Evolutionary conservation across 139 green algal genomes (phyloP).

Genomic region (Yamagishiella unicocca): DNA sequence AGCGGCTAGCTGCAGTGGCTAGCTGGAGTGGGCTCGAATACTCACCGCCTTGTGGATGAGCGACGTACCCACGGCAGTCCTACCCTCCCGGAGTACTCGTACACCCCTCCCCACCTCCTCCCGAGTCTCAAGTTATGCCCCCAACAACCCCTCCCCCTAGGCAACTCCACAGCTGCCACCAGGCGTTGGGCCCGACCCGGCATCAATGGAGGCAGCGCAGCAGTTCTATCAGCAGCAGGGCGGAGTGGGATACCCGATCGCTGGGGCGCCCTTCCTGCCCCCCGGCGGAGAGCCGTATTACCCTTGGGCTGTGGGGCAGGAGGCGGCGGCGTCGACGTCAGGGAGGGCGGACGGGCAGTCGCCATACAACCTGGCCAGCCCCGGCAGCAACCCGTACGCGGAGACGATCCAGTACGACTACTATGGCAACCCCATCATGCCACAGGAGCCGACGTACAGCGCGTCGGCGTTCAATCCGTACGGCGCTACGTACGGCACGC

Average conservation of each 20-base stretch:
- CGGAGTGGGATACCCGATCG: not conserved
- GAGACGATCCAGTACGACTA: constrained; percentile 51
- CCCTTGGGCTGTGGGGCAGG: not conserved
- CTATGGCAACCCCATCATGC: constrained; percentile 53
- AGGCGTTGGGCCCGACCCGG: not conserved
- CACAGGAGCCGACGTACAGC: constrained; percentile 15
- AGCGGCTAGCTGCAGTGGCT: too few relatives aligned
- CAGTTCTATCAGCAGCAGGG: constrained; percentile 1
- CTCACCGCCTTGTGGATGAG: too few relatives aligned
- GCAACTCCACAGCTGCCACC: not conserved
- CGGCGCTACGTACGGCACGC: constrained; percentile 15
- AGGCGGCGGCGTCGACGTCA: not conserved
- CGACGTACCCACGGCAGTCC: too few relatives aligned
- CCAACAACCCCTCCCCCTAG: not conserved
- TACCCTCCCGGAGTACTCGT: too few relatives aligned
- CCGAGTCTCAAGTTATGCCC: too few relatives aligned
- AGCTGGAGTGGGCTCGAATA: too few relatives aligned
- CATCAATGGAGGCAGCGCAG: not conserved
- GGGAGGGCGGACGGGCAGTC: too few relatives aligned
- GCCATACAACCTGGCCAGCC: too few relatives aligned
- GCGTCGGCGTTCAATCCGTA: not conserved
- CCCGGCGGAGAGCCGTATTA: constrained; percentile 23
- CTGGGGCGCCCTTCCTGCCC: not conserved
- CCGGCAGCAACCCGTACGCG: not conserved
- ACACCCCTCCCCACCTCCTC: too few relatives aligned